Base-by-base conservation (phyloP, 192 early-diverging fungal genomes). In the Pecoramyces ruminantium region DNA sequence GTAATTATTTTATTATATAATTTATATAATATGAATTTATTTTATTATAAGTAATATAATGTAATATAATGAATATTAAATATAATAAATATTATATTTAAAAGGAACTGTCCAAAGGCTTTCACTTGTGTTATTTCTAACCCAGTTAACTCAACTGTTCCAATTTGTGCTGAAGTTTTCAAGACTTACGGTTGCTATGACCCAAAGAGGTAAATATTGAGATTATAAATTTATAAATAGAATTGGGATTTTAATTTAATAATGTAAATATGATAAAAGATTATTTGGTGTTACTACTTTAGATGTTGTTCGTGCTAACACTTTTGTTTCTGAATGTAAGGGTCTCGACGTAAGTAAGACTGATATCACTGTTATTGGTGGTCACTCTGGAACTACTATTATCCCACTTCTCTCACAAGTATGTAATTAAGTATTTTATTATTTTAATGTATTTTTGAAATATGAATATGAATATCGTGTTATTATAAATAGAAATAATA, bases 301-400 rank as follows among this genome's bases (percentile, higher is more conserved):
- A 79, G 90, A 92, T 83, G 86, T 92, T 82, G 86, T 88, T 38
- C 87, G 90, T 77, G 90, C 90, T 77, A 86, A 83, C 85, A 91
- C 88, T 77, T 92, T 92, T 79, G 89, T 92, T 30, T 79, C 81
- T 42, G 85, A 86, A 58, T 15, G 87, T 38, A 89, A 90, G 82
- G 81, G 82, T 38, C 82, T 80, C 29, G 83, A 84, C 78, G 84
- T 89, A 40, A 29, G 80, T 38, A 85, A 80, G 79, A 88, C 86
- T 80, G 79, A 83, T 30, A 86, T 92, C 13, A 78, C 84, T 27
- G 90, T 92, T 34, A 87, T 92, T 83, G 90, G 90, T 79, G 90
- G 90, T n/a, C 90, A 92, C 88, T 92, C 90, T 85, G 90, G 90
- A 34, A 87, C 86, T 38, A 92, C 90, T 83, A 92, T 92, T 80